A percentile compares a stretch with the other conserved stretches of the same genome.
Evolutionary conservation across 345 rosid species (phyloP).

Genomic region (Bruguiera gymnorhiza): DNA sequence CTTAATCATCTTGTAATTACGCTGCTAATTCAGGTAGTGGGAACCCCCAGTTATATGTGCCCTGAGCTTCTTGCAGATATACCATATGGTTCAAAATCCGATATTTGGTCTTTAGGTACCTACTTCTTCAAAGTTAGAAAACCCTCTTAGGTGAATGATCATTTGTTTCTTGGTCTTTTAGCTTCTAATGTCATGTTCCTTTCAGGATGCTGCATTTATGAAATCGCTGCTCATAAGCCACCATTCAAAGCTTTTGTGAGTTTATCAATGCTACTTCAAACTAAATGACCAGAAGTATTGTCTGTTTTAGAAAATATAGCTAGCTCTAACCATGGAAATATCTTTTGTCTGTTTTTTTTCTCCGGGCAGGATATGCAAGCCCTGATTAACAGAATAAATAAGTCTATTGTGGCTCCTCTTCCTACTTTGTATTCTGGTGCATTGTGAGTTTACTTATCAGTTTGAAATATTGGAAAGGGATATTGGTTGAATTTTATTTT

Average conservation of each 20-base stretch:
- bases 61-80: slow-evolving; percentile 99
- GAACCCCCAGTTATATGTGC: slow-evolving; percentile 99
- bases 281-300: not conserved
- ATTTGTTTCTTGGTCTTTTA: not conserved
- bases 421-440: slow-evolving; percentile 82
- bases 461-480: not conserved
- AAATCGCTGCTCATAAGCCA: slow-evolving; percentile 86
- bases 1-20: slow-evolving; percentile 8
- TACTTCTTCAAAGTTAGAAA: slow-evolving; percentile 5
- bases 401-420: slow-evolving; percentile 93
- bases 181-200: slow-evolving; percentile 16
- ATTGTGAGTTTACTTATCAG: slow-evolving; percentile 52
- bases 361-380: slow-evolving; percentile 90
- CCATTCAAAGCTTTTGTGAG: slow-evolving; percentile 98
- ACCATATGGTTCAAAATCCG: slow-evolving; percentile 95
- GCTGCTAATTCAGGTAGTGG: slow-evolving; percentile 62
- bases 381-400: slow-evolving; percentile 90
- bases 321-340: not conserved
- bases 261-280: not conserved
- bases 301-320: not conserved
- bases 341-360: not conserved
- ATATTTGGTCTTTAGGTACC: slow-evolving; percentile 90
- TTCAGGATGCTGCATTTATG: slow-evolving; percentile 97
- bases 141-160: not conserved
- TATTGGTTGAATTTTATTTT: not conserved